These are phyloP conservation scores for Ustulina deusta DNA, from an alignment of 2,329 filamentous ascomycete species.

Conservation along the genomic window DNA sequence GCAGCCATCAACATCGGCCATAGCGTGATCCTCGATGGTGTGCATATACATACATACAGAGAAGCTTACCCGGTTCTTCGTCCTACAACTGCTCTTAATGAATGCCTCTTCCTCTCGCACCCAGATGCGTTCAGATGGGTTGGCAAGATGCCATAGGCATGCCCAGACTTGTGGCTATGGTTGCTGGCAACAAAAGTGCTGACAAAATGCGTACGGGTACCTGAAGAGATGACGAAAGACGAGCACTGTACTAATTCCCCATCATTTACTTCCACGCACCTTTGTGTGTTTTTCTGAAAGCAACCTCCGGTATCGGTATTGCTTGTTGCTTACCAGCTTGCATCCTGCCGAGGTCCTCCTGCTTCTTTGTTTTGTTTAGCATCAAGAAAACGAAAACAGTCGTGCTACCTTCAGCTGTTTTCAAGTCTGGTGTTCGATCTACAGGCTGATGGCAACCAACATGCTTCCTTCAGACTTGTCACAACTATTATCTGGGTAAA, in stretches of 20 bases:
- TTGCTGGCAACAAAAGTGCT: not conserved
- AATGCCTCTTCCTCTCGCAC: not conserved
- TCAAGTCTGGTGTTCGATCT: not conserved
- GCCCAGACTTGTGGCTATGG: not conserved
- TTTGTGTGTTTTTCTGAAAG: slow-evolving; percentile 4
- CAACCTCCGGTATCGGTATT: slow-evolving; percentile 31
- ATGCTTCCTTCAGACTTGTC: not conserved
- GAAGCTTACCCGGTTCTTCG: slow-evolving; percentile 9
- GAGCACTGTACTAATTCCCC: not conserved
- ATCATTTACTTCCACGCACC: not conserved
- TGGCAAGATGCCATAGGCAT: slow-evolving; percentile 10
- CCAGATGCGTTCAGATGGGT: not conserved
- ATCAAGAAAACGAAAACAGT: slow-evolving; percentile 1
- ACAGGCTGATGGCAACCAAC: not conserved
- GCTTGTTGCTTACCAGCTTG: not conserved
- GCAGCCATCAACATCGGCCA: slow-evolving; percentile 18
- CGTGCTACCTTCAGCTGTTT: slow-evolving; percentile 1
- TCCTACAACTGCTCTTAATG: not conserved
- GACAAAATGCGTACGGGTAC: not conserved
- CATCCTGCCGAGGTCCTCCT: slow-evolving; percentile 15
- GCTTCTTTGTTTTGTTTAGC: slow-evolving; percentile 14
- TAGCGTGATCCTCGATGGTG: slow-evolving; percentile 10
- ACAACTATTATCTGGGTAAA: slow-evolving; percentile 24
- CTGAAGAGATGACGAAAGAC: not conserved
- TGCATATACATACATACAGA: slow-evolving; percentile 14